Evolutionary conservation across 2,329 filamentous ascomycete species (phyloP), one percentile per base, ranked within the genome.

Genomic region (Pseudonectria buxi): DNA sequence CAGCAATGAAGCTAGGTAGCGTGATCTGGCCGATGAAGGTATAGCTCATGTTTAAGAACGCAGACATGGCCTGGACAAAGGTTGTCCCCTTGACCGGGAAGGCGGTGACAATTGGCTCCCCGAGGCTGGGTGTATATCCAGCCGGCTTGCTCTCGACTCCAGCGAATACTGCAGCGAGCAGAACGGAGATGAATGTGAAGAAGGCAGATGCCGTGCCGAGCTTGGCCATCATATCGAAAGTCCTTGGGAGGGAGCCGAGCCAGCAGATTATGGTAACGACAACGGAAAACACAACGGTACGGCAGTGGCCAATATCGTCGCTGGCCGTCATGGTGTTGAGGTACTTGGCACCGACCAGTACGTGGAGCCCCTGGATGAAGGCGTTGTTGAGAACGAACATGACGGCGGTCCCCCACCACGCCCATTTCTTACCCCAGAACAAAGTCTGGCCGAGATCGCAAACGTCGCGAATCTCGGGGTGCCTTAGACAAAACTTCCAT

Each of bases 1-100:
- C 89, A 4, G 89, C 88, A 46, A 95, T 95, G 66, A 95, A 95
- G 49, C 84, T 90, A 1, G 89, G 89, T 11, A 95, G 72, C 0
- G 89, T 95, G 51, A 95, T 94, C 58, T 95, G 89, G 0, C 89
- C 89, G 48, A 95, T 95, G 56, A 95, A 95, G 1, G 89, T 95
- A 59, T 95, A 95, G 63, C 81, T 86, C 56, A 95, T 95, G 63
- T 95, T 95, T 58, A 95, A 72, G 62, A 95, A 95, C 0, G 89
- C 89, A 35, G 80, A 87, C 72, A 94, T 81, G 14, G 81, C 88
- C 3, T 73, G 68, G 4, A 94, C 85, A 49, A 94, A 95, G 0
- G 83, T 84, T 0, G 86, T 94, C 13, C 81, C 76, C 3, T 69
- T 60, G 3, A 78, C 62, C 0, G 88, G 84, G 14, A 89, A 56